These are phyloP conservation scores for Zygosaccharomyces sapae DNA, from an alignment of 1,139 yeast genomes.

Conservation along the genomic window DNA sequence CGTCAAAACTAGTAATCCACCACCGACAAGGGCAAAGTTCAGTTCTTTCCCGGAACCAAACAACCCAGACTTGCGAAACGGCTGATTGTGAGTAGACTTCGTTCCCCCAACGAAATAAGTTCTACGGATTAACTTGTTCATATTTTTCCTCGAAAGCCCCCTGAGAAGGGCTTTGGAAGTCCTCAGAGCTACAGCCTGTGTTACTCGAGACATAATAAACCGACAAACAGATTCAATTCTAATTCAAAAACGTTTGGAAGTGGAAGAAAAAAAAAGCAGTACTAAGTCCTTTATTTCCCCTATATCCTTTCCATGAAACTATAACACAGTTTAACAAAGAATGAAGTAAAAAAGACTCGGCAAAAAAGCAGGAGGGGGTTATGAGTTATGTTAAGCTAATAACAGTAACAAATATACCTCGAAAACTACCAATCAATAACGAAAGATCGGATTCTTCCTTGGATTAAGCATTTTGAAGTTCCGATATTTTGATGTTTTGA, in stretches of 20 bases:
- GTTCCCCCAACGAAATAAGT: constrained; percentile 11
- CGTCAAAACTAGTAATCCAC: constrained; percentile 21
- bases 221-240: not conserved
- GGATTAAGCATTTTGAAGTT: not conserved
- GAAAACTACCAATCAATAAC: not conserved
- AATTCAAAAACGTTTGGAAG: not conserved
- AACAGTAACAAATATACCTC: not conserved
- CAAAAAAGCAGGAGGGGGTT: not conserved
- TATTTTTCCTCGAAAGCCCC: constrained; percentile 17
- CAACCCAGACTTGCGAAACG: constrained; percentile 8
- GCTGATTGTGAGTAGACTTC: constrained; percentile 1
- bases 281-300: not conserved
- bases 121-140: constrained; percentile 16
- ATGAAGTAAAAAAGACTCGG: not conserved
- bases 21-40: constrained; percentile 22
- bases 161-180: constrained; percentile 18
- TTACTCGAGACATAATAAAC: constrained; percentile 13
- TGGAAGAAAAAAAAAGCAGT: not conserved
- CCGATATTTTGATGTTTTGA: not conserved
- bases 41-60: constrained; percentile 14
- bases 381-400: not conserved
- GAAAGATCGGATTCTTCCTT: not conserved
- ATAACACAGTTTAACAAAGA: not conserved
- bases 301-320: not conserved
- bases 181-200: constrained; percentile 17